These are phyloP conservation scores for Beauveria sp. DNA, from an alignment of 2,329 filamentous ascomycete genomes.

Conservation along the genomic window DNA sequence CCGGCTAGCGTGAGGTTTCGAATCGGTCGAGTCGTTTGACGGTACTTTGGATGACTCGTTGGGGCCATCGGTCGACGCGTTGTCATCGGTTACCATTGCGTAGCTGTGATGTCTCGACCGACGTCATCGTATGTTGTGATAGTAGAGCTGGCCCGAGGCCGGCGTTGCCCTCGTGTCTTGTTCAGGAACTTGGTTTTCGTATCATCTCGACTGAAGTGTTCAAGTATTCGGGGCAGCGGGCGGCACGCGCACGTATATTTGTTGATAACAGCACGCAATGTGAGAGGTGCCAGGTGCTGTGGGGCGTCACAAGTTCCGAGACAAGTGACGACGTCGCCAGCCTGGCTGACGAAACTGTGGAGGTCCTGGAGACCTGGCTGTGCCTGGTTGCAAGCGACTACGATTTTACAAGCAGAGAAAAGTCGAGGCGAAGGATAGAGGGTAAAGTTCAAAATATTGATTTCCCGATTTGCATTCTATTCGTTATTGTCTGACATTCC, in stretches of 20 bases:
- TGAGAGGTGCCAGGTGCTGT: background rate
- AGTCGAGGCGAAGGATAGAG: no score
- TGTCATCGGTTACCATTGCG: slow-evolving; percentile 12
- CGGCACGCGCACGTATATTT: background rate
- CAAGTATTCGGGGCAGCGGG: background rate
- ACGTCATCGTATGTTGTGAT: slow-evolving; percentile 16
- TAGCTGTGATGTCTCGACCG: background rate
- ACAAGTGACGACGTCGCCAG: background rate
- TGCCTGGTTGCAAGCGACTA: no score
- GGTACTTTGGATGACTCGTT: slow-evolving; percentile 41
- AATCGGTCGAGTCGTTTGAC: slow-evolving; percentile 28
- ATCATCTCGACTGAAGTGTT: background rate
- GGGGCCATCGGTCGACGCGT: slow-evolving; percentile 40
- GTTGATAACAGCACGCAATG: background rate
- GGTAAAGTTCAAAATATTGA: background rate
- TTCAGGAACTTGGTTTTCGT: background rate
- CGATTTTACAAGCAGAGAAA: no score
- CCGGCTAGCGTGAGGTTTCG: slow-evolving; percentile 45
- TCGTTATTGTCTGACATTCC: no score
- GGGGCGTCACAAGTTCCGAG: background rate
- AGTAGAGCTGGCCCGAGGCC: slow-evolving; percentile 11
- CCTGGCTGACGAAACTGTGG: background rate
- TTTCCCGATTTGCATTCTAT: background rate
- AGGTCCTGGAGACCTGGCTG: background rate
- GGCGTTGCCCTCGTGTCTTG: slow-evolving; percentile 13